Percentiles rank a stretch among this genome's conserved stretches.
These are phyloP conservation scores for Hysterangium stoloniferum DNA, from an alignment of 768 basidiomycete species.

Conservation along the genomic window DNA sequence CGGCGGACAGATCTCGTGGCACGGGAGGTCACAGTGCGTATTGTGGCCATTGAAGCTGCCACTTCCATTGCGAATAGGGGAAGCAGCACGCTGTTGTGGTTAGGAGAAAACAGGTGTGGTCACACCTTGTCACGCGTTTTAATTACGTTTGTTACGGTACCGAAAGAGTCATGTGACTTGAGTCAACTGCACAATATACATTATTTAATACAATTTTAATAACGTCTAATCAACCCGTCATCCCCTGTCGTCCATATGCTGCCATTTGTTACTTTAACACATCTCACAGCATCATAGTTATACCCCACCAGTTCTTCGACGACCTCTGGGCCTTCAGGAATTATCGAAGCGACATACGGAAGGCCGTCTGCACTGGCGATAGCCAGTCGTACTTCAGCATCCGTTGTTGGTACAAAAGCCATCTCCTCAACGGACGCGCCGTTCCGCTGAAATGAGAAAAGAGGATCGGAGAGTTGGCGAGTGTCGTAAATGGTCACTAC, in stretches of 20 bases:
- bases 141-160: no score
- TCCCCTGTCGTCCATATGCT: slow-evolving; percentile 52
- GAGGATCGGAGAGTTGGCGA: slow-evolving; percentile 31
- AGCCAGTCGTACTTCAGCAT: slow-evolving; percentile 29
- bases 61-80: no score
- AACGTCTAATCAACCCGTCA: slow-evolving; percentile 53
- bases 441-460: slow-evolving; percentile 37
- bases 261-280: slow-evolving; percentile 30
- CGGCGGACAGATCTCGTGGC: background rate
- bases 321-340: slow-evolving; percentile 32
- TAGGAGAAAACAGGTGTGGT: no score
- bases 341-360: slow-evolving; percentile 43
- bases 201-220: no score
- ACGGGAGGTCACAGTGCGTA: background rate
- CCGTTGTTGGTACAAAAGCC: slow-evolving; percentile 22
- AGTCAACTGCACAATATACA: no score
- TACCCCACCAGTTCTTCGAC: slow-evolving; percentile 45
- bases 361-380: slow-evolving; percentile 54
- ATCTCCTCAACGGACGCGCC: slow-evolving; percentile 45
- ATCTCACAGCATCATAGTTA: slow-evolving; percentile 53
- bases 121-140: no score
- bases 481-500: slow-evolving; percentile 50
- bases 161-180: no score
- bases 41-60: no score
- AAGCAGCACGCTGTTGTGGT: no score